Evolutionary conservation across 179 eudicot species (phyloP), one percentile per base, ranked within the genome.

Genomic region (Beta corolliflora): DNA sequence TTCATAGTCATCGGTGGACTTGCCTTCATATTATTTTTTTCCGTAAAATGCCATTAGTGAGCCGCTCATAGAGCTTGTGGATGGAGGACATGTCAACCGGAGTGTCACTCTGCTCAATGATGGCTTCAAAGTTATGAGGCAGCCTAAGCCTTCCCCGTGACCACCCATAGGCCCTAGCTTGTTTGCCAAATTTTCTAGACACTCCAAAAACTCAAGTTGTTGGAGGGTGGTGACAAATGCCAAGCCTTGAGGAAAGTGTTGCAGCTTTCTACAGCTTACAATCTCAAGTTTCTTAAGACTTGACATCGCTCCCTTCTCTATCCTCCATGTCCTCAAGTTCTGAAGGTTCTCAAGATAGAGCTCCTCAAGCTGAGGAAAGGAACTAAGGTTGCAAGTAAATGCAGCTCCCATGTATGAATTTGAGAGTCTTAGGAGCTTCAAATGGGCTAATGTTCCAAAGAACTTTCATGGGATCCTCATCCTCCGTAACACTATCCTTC

Each of bases 81-180:
- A 60, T 46, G 45, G 91, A 85, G 53, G 92, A 89, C 46, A 53
- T 67, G 69, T 85, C 87, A 45, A 92, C 45, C 1, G 83, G 80
- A n/a, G 82, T 19, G 68, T 90, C 91, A 48, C 89, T 84, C 70
- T 85, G 79, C 78, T 87, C 85, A 65, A 88, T 52, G 36, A 90
- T 88, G 55, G 83, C 84, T 75, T 86, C 87, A 66, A 11, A 86
- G 50, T 88, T 87, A 79, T 90, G 92, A 65, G 93, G 92, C 36
- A 88, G 45, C 65, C 74, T 79, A 70, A 52, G 7, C 71, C 59
- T 75, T 69, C n/a, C 1, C 52, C 16, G 50, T 9, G 80, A 83
- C 82, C 77, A 79, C 58, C 80, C 73, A 44, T 54, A 50, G 12
- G 4, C 67, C 25, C 12, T 41, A 19, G 85, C 85, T 31, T 10